Percentiles rank a stretch among this genome's conserved stretches.
phyloP scores from a whole-genome alignment of 148 eudicot species.

The Persicaria tinctoria region DNA sequence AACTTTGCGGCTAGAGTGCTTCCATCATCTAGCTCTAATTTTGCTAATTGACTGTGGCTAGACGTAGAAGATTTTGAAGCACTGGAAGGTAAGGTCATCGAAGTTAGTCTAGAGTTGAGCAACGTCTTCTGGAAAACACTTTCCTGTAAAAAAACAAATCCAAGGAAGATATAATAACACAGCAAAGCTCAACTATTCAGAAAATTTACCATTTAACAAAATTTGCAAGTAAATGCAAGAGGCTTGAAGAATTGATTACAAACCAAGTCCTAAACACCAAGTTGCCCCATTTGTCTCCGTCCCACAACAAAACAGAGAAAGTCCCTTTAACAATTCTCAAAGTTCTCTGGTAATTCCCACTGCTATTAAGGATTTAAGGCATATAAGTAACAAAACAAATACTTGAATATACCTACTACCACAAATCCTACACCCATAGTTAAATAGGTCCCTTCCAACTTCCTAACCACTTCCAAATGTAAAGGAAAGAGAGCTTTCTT shows the following conservation, averaged over 20 bases:
- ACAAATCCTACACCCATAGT: too few relatives aligned
- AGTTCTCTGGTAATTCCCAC: too few relatives aligned
- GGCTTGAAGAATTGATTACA: background rate
- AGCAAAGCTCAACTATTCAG: background rate
- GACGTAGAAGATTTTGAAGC: constrained; percentile 21
- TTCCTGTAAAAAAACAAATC: constrained; percentile 27
- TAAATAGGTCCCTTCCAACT: too few relatives aligned
- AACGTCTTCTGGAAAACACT: constrained; percentile 50
- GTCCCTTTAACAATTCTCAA: too few relatives aligned
- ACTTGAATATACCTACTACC: too few relatives aligned
- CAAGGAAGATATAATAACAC: background rate
- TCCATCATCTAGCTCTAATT: constrained; percentile 75
- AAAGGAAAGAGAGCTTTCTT: too few relatives aligned
- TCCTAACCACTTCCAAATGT: background rate
- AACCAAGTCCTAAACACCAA: background rate
- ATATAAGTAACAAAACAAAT: too few relatives aligned
- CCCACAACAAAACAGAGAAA: too few relatives aligned
- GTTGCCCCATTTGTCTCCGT: too few relatives aligned
- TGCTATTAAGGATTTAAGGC: too few relatives aligned
- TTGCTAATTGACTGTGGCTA: constrained; percentile 42
- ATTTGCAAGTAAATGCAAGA: background rate
- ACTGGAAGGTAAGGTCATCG: constrained; percentile 46
- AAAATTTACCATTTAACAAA: background rate
- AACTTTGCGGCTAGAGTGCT: constrained; percentile 60
- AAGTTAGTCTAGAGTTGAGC: constrained; percentile 49